Percentiles rank a stretch among this genome's conserved stretches.
phyloP scores from a whole-genome alignment of 345 rosid species.

The Pelargonium nanum region DNA sequence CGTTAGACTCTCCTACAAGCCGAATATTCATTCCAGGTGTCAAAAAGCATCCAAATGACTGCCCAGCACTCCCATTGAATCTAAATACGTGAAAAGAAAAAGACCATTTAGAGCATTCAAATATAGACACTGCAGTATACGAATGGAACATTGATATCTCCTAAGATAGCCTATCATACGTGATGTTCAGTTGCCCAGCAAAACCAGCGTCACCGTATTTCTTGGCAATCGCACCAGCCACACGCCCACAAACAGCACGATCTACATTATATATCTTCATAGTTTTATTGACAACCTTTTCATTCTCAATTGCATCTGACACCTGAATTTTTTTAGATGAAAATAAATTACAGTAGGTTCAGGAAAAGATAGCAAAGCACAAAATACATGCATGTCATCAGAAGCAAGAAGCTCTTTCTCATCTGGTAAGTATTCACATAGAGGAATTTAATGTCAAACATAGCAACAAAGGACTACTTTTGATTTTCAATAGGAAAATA shows the following conservation, averaged over 20 bases:
- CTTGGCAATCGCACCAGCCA: conserved; percentile 85
- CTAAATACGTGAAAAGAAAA: conserved; percentile 30
- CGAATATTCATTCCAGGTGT: conserved; percentile 91
- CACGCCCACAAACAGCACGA: conserved; percentile 93
- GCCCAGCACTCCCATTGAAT: conserved; percentile 93
- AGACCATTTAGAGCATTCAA: conserved; percentile 13
- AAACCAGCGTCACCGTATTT: conserved; percentile 97
- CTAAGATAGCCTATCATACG: conserved; percentile 38
- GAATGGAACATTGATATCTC: not conserved
- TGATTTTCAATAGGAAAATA: too few species aligned
- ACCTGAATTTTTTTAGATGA: conserved; percentile 29
- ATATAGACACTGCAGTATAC: not conserved
- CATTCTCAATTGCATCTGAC: conserved; percentile 67
- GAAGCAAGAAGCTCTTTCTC: too few species aligned
- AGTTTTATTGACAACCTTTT: conserved; percentile 67
- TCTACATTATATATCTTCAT: conserved; percentile 74
- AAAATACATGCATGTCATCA: too few species aligned
- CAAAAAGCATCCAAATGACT: conserved; percentile 93
- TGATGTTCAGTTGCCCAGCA: conserved; percentile 90
- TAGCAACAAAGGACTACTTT: too few species aligned
- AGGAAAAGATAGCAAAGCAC: not conserved
- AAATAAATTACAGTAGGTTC: not conserved
- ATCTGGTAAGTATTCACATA: too few species aligned
- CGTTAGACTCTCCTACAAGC: conserved; percentile 92
- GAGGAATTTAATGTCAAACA: too few species aligned